phyloP scores from a whole-genome alignment of 345 rosid species.

The Conringia planisiliqua region DNA sequence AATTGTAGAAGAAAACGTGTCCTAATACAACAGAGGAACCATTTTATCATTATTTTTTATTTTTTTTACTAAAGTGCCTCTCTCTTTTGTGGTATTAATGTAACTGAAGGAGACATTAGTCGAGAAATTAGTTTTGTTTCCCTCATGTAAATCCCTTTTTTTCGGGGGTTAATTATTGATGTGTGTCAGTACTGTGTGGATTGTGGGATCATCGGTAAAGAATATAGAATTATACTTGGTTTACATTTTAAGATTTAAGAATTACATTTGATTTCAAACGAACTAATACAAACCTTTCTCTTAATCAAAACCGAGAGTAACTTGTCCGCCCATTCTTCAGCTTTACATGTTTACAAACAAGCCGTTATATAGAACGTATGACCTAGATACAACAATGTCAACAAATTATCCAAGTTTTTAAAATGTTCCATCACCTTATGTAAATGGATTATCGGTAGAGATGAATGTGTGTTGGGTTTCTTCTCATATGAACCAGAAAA shows the following conservation, averaged over 20 bases:
- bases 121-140: not conserved
- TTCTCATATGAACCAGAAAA: no score
- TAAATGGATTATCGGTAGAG: not conserved
- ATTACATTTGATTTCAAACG: not conserved
- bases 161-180: not conserved
- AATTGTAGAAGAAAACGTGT: slow-evolving; percentile 51
- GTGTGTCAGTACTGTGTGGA: no score
- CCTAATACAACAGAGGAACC: not conserved
- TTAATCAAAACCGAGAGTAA: not conserved
- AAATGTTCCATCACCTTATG: not conserved
- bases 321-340: not conserved
- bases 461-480: not conserved
- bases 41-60: not conserved
- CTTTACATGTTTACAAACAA: not conserved
- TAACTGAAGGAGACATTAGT: not conserved
- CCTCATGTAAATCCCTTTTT: not conserved
- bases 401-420: not conserved
- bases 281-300: not conserved
- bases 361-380: not conserved
- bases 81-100: slow-evolving; percentile 9
- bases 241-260: not conserved
- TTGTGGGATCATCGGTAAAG: not conserved
- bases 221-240: not conserved
- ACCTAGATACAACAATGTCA: not conserved
- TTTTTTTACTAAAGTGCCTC: not conserved